These are phyloP conservation scores for Bremia lactucae DNA, from an alignment of 352 stramenopile species.

Conservation along the genomic window DNA sequence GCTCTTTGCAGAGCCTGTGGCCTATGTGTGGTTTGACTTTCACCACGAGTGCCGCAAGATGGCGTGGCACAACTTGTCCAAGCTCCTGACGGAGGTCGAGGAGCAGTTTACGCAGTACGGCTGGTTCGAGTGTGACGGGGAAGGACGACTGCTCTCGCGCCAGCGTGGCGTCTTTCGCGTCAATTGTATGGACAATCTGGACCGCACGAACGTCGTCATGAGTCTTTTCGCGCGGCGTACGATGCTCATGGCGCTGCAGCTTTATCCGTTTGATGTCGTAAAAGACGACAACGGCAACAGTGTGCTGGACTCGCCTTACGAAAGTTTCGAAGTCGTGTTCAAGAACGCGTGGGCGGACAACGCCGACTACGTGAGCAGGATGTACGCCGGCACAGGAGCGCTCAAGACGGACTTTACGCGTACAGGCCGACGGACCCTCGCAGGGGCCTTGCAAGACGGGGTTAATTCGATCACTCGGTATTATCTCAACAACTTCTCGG, in stretches of 20 bases:
- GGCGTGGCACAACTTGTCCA: constrained; percentile 86
- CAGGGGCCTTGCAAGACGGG: constrained; percentile 88
- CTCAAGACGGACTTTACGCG: constrained; percentile 95
- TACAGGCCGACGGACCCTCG: constrained; percentile 88
- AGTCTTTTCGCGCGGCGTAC: constrained; percentile 82
- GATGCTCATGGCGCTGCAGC: constrained; percentile 68
- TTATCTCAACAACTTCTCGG: constrained; percentile 94
- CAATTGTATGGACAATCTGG: constrained; percentile 98
- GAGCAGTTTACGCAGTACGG: constrained; percentile 69
- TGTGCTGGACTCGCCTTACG: constrained; percentile 56
- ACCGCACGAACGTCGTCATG: constrained; percentile 84
- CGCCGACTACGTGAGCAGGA: constrained; percentile 88
- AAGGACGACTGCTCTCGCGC: constrained; percentile 36
- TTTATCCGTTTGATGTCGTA: constrained; percentile 44
- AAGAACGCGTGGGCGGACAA: constrained; percentile 93
- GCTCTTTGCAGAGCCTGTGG: constrained; percentile 46
- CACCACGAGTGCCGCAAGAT: constrained; percentile 93
- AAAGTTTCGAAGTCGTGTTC: constrained; percentile 65
- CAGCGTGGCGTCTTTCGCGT: constrained; percentile 91
- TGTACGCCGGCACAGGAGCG: constrained; percentile 92
- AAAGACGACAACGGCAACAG: constrained; percentile 41
- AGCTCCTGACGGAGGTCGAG: constrained; percentile 83
- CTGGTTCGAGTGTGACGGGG: constrained; percentile 33
- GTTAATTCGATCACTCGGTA: constrained; percentile 91
- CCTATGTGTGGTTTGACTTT: constrained; percentile 95